Percentiles rank a stretch among this genome's conserved stretches.
These are phyloP conservation scores for Symbiodinium natans DNA, from an alignment of 73 alveolate genomes.

Conservation along the genomic window DNA sequence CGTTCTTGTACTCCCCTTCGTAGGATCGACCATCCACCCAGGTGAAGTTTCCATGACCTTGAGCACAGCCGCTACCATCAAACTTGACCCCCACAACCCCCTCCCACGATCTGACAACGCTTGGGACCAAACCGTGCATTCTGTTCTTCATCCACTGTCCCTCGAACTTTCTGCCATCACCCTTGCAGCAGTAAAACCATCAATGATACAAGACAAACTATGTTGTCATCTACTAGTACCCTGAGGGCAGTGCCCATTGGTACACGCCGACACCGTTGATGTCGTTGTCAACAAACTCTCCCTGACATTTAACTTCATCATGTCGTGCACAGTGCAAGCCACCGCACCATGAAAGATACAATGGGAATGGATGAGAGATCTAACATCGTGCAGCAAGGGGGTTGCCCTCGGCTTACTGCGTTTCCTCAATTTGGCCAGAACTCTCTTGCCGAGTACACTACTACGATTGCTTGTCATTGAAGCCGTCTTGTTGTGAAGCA, in stretches of 20 bases:
- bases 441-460: too few species aligned
- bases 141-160: slow-evolving; percentile 95
- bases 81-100: too few species aligned
- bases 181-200: slow-evolving; percentile 8
- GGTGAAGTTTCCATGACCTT: slow-evolving; percentile 95
- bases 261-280: slow-evolving; percentile 95
- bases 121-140: slow-evolving; percentile 94
- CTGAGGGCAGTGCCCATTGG: slow-evolving; percentile 81
- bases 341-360: too few species aligned
- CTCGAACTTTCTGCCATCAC: slow-evolving; percentile 89
- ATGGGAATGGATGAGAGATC: too few species aligned
- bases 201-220: not conserved
- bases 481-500: too few species aligned
- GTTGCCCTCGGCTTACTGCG: too few species aligned
- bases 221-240: too few species aligned
- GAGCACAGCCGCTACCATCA: not conserved
- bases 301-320: slow-evolving; percentile 53
- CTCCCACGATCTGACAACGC: not conserved
- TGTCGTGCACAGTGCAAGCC: too few species aligned
- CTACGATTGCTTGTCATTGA: too few species aligned
- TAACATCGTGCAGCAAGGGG: too few species aligned
- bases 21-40: slow-evolving; percentile 96
- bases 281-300: slow-evolving; percentile 94
- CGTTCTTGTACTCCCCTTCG: slow-evolving; percentile 95
- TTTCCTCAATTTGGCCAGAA: too few species aligned